phyloP scores from a whole-genome alignment of 345 rosid species.

The Eucalyptus regnans region DNA sequence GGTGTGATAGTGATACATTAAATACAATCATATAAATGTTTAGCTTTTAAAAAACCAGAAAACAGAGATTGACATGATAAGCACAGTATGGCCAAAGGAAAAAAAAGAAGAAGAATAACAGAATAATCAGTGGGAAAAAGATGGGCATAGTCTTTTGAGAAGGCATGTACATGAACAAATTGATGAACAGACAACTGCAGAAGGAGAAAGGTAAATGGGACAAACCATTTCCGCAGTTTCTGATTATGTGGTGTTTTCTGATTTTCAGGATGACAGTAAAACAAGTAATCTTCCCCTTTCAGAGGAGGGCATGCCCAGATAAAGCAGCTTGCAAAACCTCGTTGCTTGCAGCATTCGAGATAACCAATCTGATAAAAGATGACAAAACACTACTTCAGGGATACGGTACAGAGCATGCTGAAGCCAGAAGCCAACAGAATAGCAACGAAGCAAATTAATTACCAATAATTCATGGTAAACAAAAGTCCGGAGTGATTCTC shows the following conservation, averaged over 20 bases:
- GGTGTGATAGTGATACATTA: background rate
- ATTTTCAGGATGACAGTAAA: conserved; percentile 92
- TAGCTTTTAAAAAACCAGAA: background rate
- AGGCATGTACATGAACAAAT: background rate
- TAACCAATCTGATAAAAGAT: conserved; percentile 69
- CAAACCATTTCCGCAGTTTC: conserved; percentile 83
- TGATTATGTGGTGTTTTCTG: conserved; percentile 88
- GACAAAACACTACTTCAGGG: background rate
- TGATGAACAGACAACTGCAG: background rate
- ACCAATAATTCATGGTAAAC: conserved; percentile 97
- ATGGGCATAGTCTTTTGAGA: background rate
- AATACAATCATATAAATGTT: background rate
- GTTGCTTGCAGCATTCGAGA: conserved; percentile 85
- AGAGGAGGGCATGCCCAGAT: conserved; percentile 98
- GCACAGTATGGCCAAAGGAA: background rate
- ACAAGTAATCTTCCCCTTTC: conserved; percentile 92
- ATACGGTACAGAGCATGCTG: background rate
- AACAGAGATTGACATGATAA: background rate
- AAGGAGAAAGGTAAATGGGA: background rate
- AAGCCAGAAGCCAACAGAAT: background rate
- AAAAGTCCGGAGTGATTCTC: conserved; percentile 90
- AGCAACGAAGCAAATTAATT: background rate
- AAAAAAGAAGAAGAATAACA: background rate
- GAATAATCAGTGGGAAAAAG: background rate
- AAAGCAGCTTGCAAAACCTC: conserved; percentile 96